Base-by-base conservation (phyloP, 192 early-diverging fungal species). In the Allomyces javanicus region DNA sequence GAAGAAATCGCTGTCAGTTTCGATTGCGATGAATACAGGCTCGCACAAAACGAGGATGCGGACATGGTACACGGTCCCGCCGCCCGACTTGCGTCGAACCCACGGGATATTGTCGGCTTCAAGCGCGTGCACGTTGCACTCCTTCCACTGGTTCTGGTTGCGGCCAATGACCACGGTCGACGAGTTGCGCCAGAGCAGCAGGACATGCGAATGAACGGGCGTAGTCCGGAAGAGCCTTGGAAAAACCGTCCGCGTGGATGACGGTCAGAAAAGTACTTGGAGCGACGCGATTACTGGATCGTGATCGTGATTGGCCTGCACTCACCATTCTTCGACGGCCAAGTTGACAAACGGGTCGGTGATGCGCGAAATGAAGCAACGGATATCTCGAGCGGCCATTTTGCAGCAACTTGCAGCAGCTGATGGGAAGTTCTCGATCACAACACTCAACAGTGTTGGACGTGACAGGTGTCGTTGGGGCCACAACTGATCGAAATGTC, bases 91-190 rank as follows among this genome's bases (percentile, higher is more conserved):
- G 70, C 96, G 81, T 62, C 96, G 82, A 14, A 95, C 87, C 63
- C 96, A 83, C 67, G 87, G 87, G 17, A 96, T 83, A 22, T 78
- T 74, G 25, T 85, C 71, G 27, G 77, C 64, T 21, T 70, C 71
- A 83, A 96, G 76, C 65, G 85, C 72, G 61, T 69, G 71, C 68
- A 95, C 69, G 70, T 95, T 86, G 75, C 90, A 91, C 71, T 99
- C 94, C 71, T 92, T 92, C 85, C 88, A 99, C 19, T 94, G 92
- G 67, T 99, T 99, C 85, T 97, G 96, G 72, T 99, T 99, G 63
- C 92, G 80, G 6, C 96, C 96, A 72, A 99, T 83, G 43, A 99
- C 89, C 3, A 97, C 88, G 65, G 89, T 89, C 55, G 81, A 77
- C 17, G 72, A 73, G 76, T 97, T 99, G 62, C 92, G 85, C 81